Evolutionary conservation across 148 eudicot genomes (phyloP), one percentile per base, ranked within the genome.

Genomic region (Rhododendron molle): DNA sequence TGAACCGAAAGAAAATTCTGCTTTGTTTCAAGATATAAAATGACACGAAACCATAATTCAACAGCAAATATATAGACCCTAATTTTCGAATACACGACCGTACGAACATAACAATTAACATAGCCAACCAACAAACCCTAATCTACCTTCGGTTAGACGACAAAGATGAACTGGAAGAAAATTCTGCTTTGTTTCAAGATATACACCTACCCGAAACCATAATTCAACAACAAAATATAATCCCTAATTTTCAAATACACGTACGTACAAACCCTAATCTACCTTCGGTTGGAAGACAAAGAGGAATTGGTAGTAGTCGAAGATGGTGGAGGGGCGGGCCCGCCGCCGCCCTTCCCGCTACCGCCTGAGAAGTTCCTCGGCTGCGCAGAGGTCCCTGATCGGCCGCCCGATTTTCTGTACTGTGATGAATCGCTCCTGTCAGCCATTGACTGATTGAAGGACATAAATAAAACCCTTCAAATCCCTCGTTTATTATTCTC

Each of bases 401-500:
- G 94, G 54, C 88, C 90, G 67, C 88, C 91, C 67, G 90, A 34
- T 91, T 89, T 94, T 82, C 91, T 90, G 88, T 91, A 89, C 82
- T 90, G 93, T 49, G 81, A 38, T 26, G 92, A 87, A 84, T 93
- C 97, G 92, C 86, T 92, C 91, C 92, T 95, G 23, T 94, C 97
- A 80, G 84, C 89, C 89, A 94, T 91, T 85, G 93, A 86, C 93
- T 94, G 99, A 92, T 96, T 96, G 89, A 88, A 84, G 98, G 97
- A 94, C 99, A 96, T 96, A 95, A 86, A 95, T 93, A 72, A 89
- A 85, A 81, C 81, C 93, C 88, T 89, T 13, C 90, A 81, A 87
- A 34, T 36, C 81, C 14, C 85, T 56, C 78, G 81, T 36, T 34
- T 32, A 65, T 5, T 21, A 62, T 23, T 62, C 7, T 30, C 38